Conservation (phyloP, 148 eudicot genomes). For the Silene conica region DNA sequence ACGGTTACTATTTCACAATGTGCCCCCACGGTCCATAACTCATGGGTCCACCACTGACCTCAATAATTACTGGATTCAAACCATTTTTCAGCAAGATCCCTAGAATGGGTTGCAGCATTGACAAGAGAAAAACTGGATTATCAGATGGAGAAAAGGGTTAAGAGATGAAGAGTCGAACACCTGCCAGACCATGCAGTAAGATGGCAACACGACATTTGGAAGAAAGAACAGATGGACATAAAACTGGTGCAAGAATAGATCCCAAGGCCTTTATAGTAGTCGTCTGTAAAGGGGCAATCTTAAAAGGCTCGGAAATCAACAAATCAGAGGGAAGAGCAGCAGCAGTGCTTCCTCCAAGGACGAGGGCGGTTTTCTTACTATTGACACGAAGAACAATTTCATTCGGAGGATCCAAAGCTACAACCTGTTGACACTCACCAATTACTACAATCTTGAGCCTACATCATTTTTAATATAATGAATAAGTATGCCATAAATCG, state of each 20-base stretch:
- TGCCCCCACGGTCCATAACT: too few species aligned
- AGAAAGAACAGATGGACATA: conserved; percentile 78
- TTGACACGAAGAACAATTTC: conserved; percentile 66
- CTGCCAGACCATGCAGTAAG: conserved; percentile 71
- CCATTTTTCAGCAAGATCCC: not conserved
- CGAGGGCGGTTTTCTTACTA: conserved; percentile 73
- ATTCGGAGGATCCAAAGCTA: conserved; percentile 79
- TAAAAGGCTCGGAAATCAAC: conserved; percentile 36
- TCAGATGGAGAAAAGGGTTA: not conserved
- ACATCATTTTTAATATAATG: conserved; percentile 10
- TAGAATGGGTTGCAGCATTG: not conserved
- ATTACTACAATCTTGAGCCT: not conserved
- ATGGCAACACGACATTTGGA: conserved; percentile 77
- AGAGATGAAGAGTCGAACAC: conserved; percentile 27
- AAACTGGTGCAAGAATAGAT: conserved; percentile 62
- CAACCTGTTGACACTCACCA: conserved; percentile 51
- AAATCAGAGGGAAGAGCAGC: conserved; percentile 79
- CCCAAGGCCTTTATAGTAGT: conserved; percentile 56
- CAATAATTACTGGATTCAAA: not conserved
- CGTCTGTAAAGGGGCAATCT: conserved; percentile 51
- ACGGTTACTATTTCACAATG: too few species aligned
- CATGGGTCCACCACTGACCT: too few species aligned
- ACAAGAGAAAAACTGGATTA: not conserved
- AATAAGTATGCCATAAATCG: conserved; percentile 12
- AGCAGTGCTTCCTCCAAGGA: conserved; percentile 80